Percentiles rank a stretch among this genome's conserved stretches.
phyloP scores from a whole-genome alignment of 768 basidiomycete genomes.

The Mycena amicta region DNA sequence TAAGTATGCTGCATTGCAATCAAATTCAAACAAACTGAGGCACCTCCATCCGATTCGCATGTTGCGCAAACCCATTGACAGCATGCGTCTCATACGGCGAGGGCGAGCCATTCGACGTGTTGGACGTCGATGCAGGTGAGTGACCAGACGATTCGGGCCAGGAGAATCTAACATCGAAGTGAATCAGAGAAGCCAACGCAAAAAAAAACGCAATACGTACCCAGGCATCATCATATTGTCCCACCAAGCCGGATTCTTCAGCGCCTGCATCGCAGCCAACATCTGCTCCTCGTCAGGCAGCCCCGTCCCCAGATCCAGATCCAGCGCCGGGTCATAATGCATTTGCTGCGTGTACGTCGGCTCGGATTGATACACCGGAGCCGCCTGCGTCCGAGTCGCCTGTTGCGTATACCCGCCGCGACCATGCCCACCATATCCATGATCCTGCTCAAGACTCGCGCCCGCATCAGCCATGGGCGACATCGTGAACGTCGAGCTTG shows the following conservation, averaged over 20 bases:
- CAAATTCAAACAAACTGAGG: slow-evolving; percentile 27
- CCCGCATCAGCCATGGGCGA: slow-evolving; percentile 25
- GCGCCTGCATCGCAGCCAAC: slow-evolving; percentile 71
- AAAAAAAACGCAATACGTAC: slow-evolving; percentile 38
- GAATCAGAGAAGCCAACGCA: neutral
- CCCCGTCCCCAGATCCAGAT: slow-evolving; percentile 38
- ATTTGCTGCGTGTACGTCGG: slow-evolving; percentile 34
- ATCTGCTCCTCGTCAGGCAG: slow-evolving; percentile 56
- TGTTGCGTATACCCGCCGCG: slow-evolving; percentile 16
- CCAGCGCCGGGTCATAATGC: slow-evolving; percentile 48
- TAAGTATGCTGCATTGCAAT: neutral
- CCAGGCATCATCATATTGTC: slow-evolving; percentile 86
- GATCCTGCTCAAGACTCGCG: too few relatives aligned
- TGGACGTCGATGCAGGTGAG: slow-evolving; percentile 23
- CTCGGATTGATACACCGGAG: neutral
- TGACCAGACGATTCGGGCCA: slow-evolving; percentile 32
- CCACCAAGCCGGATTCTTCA: slow-evolving; percentile 77
- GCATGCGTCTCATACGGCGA: slow-evolving; percentile 18
- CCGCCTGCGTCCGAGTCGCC: slow-evolving; percentile 16
- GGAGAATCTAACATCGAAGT: slow-evolving; percentile 26
- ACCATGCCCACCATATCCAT: slow-evolving; percentile 16
- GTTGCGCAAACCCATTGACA: slow-evolving; percentile 9
- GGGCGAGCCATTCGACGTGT: slow-evolving; percentile 11
- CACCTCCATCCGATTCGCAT: slow-evolving; percentile 21
- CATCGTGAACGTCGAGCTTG: slow-evolving; percentile 31